Base-by-base conservation (phyloP, 352 stramenopile genomes). In the Pythium scleroteichum region DNA sequence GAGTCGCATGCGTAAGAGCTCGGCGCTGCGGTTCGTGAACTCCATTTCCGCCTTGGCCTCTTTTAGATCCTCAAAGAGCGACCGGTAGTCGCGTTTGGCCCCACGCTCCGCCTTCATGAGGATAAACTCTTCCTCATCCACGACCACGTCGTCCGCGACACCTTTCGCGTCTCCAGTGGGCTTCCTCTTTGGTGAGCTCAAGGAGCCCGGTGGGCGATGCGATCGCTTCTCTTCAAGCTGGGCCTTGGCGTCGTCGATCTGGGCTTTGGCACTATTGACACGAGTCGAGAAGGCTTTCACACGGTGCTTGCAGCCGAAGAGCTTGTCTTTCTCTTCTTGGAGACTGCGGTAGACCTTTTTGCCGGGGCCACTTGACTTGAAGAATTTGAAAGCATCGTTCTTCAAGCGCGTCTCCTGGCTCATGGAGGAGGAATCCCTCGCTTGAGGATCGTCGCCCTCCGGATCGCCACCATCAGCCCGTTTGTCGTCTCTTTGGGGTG, bases 81-180 rank as follows among this genome's bases (percentile, higher is more conserved):
- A 82, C 4, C 79, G 74, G 54, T 96, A 94, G 48, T 90, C 85
- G 10, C 87, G 85, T 62, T 97, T 97, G 4, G 84, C 84, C 47
- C 95, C 85, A 19, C 85, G 81, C 53, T 95, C 87, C 9, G 79
- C 61, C 20, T 79, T 90, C 82, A 96, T 92, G 14, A 96, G 57
- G 12, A 92, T 66, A 50, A 96, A 97, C 60, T 98, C 92, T 68
- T 98, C 92, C 62, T 97, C 91, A 53, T 97, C 92, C 20, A 98
- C 85, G 27, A 97, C 74, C 49, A 95, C 76, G 1, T 96, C 85
- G 16, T 68, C 47, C 26, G 16, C 3, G 24, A n/a, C 17, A 20
- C 29, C 45, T 72, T 64, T 40, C 16, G 44, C n/a, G 51, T 24
- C 44, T 51, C 45, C 63, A 14, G 26, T 42, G 12, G 39, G 16